phyloP scores from a whole-genome alignment of 306 rosid genomes.

The Arachis hypogaea region DNA sequence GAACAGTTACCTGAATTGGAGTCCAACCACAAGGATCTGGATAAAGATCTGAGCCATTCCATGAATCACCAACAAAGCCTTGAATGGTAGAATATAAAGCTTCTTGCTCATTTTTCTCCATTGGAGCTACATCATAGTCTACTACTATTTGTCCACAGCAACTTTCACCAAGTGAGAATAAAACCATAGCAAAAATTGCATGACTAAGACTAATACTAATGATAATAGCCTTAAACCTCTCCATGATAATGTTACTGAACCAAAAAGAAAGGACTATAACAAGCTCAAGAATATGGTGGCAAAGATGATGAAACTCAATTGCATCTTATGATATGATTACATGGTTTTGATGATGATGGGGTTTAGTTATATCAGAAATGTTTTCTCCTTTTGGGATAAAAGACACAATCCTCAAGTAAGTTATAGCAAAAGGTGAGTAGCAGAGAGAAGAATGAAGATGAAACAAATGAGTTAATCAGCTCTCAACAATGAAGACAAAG shows the following conservation, averaged over 20 bases:
- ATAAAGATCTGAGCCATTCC: conserved; percentile 98
- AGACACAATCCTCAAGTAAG: conserved; percentile 17
- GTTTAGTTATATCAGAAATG: conserved; percentile 16
- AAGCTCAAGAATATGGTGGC: conserved; percentile 8
- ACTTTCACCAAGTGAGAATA: conserved; percentile 45
- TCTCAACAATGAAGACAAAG: conserved; percentile 37
- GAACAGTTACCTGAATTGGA: conserved; percentile 79
- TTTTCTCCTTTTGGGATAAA: conserved; percentile 37
- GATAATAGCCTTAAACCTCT: conserved; percentile 12
- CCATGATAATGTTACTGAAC: conserved; percentile 48
- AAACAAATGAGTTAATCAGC: conserved; percentile 20
- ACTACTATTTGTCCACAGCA: conserved; percentile 51
- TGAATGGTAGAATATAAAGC: conserved; percentile 80
- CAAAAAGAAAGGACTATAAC: conserved; percentile 23
- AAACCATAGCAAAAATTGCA: conserved; percentile 40
- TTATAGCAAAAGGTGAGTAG: conserved; percentile 4
- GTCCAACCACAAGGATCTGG: conserved; percentile 99
- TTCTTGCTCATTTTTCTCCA: conserved; percentile 73
- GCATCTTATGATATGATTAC: neutral
- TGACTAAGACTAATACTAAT: neutral
- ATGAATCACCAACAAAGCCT: conserved; percentile 90
- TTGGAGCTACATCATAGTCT: conserved; percentile 61
- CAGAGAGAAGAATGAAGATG: conserved; percentile 33
- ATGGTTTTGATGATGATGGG: too few relatives aligned
- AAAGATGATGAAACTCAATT: conserved; percentile 27